A percentile compares a stretch with the other conserved stretches of the same genome.
phyloP scores from a whole-genome alignment of 192 early-diverging fungal species.

The Chytriomyces sp. region DNA sequence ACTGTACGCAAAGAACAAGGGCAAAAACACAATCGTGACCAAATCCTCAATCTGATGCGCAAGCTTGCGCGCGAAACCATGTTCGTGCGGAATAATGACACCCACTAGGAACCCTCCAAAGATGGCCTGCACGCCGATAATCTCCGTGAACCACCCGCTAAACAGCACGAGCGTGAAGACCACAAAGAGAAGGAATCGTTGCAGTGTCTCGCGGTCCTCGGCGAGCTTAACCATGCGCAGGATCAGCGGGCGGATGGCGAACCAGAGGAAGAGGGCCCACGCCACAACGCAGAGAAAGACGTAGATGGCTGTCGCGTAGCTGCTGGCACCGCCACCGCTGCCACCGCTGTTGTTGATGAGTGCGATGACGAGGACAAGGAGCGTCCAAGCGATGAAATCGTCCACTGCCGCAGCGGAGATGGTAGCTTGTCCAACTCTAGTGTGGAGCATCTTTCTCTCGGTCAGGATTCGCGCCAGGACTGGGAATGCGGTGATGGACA shows the following conservation, averaged over 20 bases:
- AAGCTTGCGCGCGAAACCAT: slow-evolving; percentile 81
- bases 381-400: no score
- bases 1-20: slow-evolving; percentile 85
- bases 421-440: slow-evolving; percentile 51
- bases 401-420: slow-evolving; percentile 75
- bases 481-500: no score
- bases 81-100: slow-evolving; percentile 86
- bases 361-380: slow-evolving; percentile 64
- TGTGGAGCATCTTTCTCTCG: slow-evolving; percentile 73
- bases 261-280: no score
- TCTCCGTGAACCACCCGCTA: no score
- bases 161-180: no score
- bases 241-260: no score
- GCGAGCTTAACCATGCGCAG: no score
- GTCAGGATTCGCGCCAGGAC: slow-evolving; percentile 88
- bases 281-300: no score
- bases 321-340: slow-evolving; percentile 20
- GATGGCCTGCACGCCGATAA: no score
- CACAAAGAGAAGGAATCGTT: slow-evolving; percentile 65
- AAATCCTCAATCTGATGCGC: slow-evolving; percentile 92
- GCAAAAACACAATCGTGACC: slow-evolving; percentile 80
- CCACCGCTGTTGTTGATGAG: slow-evolving; percentile 74
- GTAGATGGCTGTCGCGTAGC: slow-evolving; percentile 69
- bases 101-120: slow-evolving; percentile 91
- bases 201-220: slow-evolving; percentile 10